A percentile compares a stretch with the other conserved stretches of the same genome.
Conservation (phyloP, 208 protist species). For the Acanthamoeba royreba region DNA sequence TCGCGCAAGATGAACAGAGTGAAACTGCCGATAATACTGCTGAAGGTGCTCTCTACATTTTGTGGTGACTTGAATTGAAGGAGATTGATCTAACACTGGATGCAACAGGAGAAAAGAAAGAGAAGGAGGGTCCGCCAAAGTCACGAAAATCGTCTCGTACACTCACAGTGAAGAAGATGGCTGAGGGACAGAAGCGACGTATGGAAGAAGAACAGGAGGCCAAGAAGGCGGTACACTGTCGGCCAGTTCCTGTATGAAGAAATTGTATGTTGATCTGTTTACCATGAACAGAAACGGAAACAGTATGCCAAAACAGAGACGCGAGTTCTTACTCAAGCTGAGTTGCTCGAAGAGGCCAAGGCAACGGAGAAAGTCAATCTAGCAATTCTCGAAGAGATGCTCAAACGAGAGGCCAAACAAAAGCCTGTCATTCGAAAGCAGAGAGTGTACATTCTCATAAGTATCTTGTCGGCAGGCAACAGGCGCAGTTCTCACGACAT, state of each 20-base stretch:
- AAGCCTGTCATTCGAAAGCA: conserved; percentile 9
- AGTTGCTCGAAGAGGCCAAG: conserved; percentile 28
- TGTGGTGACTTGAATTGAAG: neutral
- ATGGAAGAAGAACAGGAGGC: neutral
- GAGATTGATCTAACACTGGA: neutral
- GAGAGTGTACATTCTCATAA: neutral
- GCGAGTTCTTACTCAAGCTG: neutral
- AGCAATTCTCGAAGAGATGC: neutral
- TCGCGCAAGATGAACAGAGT: neutral
- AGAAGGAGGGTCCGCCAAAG: conserved; percentile 14
- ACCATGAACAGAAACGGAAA: neutral
- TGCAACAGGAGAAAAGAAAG: neutral
- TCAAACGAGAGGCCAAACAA: neutral
- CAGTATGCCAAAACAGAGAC: neutral
- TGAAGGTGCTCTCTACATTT: neutral
- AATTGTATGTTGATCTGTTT: neutral
- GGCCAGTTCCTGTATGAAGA: no score
- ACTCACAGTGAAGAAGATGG: neutral
- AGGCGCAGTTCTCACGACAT: neutral
- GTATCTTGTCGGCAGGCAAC: neutral
- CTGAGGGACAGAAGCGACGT: neutral
- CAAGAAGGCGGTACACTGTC: no score
- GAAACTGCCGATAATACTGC: neutral
- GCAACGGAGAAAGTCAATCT: neutral
- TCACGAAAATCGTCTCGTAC: neutral